Evolutionary conservation across 1,284 basidiomycete species (phyloP).

Genomic region (Naganishia sp.): DNA sequence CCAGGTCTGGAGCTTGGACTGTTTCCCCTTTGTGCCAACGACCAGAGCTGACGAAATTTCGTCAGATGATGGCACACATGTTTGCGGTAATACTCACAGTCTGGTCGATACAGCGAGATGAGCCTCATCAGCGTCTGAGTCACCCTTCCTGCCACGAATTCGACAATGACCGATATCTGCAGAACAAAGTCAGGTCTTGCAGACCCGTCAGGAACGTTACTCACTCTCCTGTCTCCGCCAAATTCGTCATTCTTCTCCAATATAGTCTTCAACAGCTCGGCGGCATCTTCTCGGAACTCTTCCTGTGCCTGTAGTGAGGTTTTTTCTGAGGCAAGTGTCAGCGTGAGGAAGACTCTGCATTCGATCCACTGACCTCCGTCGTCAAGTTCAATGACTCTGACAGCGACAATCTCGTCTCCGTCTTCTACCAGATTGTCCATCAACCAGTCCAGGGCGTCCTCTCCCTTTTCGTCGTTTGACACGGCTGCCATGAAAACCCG

Average conservation of each 20-base stretch:
- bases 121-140: slow-evolving; percentile 86
- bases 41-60: slow-evolving; percentile 63
- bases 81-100: slow-evolving; percentile 57
- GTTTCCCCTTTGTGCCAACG: slow-evolving; percentile 82
- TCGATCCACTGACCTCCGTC: slow-evolving; percentile 61
- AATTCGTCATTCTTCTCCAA: slow-evolving; percentile 78
- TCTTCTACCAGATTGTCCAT: slow-evolving; percentile 85
- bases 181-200: slow-evolving; percentile 20
- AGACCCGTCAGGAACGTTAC: slow-evolving; percentile 22
- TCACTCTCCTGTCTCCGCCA: slow-evolving; percentile 73
- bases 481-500: slow-evolving; percentile 89
- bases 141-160: slow-evolving; percentile 88
- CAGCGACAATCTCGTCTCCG: slow-evolving; percentile 90
- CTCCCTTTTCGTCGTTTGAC: slow-evolving; percentile 82
- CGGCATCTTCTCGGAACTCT: slow-evolving; percentile 81
- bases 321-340: slow-evolving; percentile 59
- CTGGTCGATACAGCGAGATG: slow-evolving; percentile 92
- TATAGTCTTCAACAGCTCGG: slow-evolving; percentile 75
- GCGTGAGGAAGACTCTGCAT: too few relatives aligned
- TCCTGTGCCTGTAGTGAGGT: slow-evolving; percentile 65
- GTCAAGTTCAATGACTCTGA: slow-evolving; percentile 83
- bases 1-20: slow-evolving; percentile 62
- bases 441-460: slow-evolving; percentile 83
- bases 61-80: not conserved
- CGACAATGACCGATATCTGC: slow-evolving; percentile 86